Base-by-base conservation (phyloP, 768 basidiomycete genomes). In the Flagelloscypha sp. region DNA sequence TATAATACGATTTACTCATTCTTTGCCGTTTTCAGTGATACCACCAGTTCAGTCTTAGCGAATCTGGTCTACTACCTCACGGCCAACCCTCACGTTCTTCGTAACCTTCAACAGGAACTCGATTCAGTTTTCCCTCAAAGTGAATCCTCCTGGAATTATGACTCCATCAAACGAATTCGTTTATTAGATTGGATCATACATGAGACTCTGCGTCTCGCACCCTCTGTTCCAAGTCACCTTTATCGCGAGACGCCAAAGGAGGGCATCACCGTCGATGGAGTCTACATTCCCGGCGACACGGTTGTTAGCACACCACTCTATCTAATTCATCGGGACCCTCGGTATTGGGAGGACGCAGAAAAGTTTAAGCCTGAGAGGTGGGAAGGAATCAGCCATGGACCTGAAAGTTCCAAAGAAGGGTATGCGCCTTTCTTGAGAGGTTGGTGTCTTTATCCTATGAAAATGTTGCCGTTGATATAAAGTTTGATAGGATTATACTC, bases 171-270 rank as follows among this genome's bases (percentile, higher is more conserved):
- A 38, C 37, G 47, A 6, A 52, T 75, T 16, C 60, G 65, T 1
- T 70, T 65, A 46, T 56, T 74, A 30, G 71, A 73, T 36, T 61
- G 57, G 6, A 46, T 70, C 24, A 48, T 64, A 24, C 57, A 59
- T 12, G 68, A 70, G 48, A 65, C 59, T 2, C 37, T 71, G 30
- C 57, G 68, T 19, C 37, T 65, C 17, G 35, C 66, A 41, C 62
- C 61, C 7, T 61, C 63, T 12, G 31, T 33, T 18, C 31, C 31
- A 9, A 11, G 7, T 33, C 19, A 22, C 11, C 31, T 33, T 22
- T 20, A 18, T 22, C 31, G 31, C 7, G 31, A 20, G 19, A 33
- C 31, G 6, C 31, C 31, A n/a, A 18, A 18, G 13, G 31, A 33
- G 15, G 31, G 31, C 11, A 12, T 33, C 19, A 20, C 12, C 16